These are phyloP conservation scores for Citeromyces hawaiiensis DNA, from an alignment of 1,139 yeast species.

Conservation along the genomic window DNA sequence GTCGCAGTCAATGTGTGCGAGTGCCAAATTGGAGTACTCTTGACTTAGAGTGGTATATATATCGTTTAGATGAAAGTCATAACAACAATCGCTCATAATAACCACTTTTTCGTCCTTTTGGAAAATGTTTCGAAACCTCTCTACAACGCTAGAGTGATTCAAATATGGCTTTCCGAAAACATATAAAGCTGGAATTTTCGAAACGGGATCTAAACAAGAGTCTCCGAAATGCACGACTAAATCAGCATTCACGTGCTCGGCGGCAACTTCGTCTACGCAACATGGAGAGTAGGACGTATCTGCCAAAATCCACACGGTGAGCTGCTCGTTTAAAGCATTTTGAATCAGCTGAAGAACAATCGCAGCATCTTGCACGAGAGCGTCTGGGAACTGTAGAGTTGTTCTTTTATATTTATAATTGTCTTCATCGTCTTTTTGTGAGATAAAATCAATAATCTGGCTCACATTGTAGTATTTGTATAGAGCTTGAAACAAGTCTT, in stretches of 20 bases:
- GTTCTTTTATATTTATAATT: conserved; percentile 28
- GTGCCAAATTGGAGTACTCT: conserved; percentile 28
- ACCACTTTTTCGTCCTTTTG: conserved; percentile 27
- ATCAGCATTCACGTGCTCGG: conserved; percentile 82
- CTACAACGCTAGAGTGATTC: conserved; percentile 21
- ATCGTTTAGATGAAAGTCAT: conserved; percentile 26
- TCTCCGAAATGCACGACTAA: conserved; percentile 89
- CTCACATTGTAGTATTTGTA: conserved; percentile 38
- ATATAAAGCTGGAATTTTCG: conserved; percentile 58
- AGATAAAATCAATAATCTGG: conserved; percentile 26
- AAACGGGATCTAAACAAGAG: conserved; percentile 77
- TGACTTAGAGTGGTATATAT: conserved; percentile 21
- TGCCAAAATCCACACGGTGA: conserved; percentile 62
- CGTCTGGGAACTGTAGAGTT: conserved; percentile 87
- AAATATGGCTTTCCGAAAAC: conserved; percentile 59
- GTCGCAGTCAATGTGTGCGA: conserved; percentile 32
- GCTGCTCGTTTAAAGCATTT: conserved; percentile 13
- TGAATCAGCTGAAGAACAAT: conserved; percentile 43
- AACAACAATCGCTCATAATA: conserved; percentile 59
- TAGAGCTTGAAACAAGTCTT: conserved; percentile 20
- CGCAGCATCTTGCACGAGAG: conserved; percentile 65
- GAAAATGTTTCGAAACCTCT: conserved; percentile 25
- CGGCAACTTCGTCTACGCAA: conserved; percentile 95
- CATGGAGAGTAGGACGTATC: conserved; percentile 94
- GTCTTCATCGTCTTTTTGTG: conserved; percentile 15